These are phyloP conservation scores for Boletus sp. DNA, from an alignment of 768 basidiomycete species.

Conservation along the genomic window DNA sequence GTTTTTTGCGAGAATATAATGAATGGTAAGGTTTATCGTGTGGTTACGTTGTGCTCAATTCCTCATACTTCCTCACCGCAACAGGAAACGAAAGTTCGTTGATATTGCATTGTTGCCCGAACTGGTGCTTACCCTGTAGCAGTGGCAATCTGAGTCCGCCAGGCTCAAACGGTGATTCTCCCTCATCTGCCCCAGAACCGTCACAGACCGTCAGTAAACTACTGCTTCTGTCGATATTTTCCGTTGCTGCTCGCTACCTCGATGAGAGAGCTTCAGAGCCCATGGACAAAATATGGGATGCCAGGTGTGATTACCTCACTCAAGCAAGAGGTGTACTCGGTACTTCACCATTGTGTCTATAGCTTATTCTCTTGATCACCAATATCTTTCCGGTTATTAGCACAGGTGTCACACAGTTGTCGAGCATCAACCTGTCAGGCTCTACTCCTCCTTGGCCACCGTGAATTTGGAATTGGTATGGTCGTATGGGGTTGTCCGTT, in stretches of 20 bases:
- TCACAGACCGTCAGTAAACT: slow-evolving; percentile 67
- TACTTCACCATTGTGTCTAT: slow-evolving; percentile 30
- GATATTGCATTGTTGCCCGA: not conserved
- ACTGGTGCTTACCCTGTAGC: slow-evolving; percentile 23
- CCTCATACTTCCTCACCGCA: not conserved
- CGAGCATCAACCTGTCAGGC: slow-evolving; percentile 79
- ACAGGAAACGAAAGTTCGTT: slow-evolving; percentile 30
- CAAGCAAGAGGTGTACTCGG: slow-evolving; percentile 64
- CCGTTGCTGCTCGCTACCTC: slow-evolving; percentile 74
- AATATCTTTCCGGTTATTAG: slow-evolving; percentile 33
- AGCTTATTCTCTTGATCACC: not conserved
- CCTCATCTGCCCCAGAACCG: slow-evolving; percentile 38
- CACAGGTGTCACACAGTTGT: slow-evolving; percentile 62
- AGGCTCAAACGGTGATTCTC: slow-evolving; percentile 8
- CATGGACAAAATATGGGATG: slow-evolving; percentile 66
- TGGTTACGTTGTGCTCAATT: not conserved
- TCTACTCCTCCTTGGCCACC: slow-evolving; percentile 72
- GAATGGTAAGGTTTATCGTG: slow-evolving; percentile 39
- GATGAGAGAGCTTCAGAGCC: slow-evolving; percentile 45
- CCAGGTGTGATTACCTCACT: slow-evolving; percentile 61
- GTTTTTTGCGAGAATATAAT: slow-evolving; percentile 65
- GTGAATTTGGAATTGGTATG: slow-evolving; percentile 82
- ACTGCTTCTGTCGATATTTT: slow-evolving; percentile 76
- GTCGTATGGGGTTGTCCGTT: not conserved
- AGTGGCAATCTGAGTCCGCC: slow-evolving; percentile 38